phyloP scores from a whole-genome alignment of 2,329 filamentous ascomycete genomes.

The Monosporascus cannonballus region DNA sequence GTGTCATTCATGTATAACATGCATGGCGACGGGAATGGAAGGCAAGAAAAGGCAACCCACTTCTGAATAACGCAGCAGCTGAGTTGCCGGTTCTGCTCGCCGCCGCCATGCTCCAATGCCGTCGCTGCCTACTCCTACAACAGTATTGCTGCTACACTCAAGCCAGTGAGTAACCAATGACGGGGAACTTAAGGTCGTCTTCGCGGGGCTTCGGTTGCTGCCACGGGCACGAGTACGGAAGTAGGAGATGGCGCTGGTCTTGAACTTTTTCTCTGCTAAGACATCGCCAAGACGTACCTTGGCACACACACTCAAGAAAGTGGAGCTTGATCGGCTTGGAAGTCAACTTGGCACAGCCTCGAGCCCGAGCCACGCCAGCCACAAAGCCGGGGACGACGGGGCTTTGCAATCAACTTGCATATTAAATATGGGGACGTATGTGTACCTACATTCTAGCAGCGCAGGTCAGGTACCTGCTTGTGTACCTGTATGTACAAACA shows the following conservation, averaged over 20 bases:
- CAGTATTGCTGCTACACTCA: neutral
- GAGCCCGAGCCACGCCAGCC: no score
- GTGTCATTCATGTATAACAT: slow-evolving; percentile 7
- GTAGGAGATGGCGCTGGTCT: neutral
- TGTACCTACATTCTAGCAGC: neutral
- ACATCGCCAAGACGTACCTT: neutral
- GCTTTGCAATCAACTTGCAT: no score
- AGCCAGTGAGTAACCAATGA: neutral
- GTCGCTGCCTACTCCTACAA: slow-evolving; percentile 9
- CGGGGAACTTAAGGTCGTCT: neutral
- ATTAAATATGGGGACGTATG: neutral
- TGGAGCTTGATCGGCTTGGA: no score
- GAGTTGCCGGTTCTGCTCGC: slow-evolving; percentile 51
- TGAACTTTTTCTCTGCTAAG: neutral
- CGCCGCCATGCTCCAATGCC: slow-evolving; percentile 40
- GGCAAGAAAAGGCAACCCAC: slow-evolving; percentile 32
- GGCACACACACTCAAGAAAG: neutral
- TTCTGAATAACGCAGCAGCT: slow-evolving; percentile 41
- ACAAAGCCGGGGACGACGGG: no score
- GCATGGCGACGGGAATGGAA: neutral
- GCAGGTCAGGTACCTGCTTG: no score
- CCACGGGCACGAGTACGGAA: neutral
- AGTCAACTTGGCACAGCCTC: no score
- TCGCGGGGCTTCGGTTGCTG: neutral
- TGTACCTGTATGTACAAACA: no score